A percentile compares a stretch with the other conserved stretches of the same genome.
These are phyloP conservation scores for Xylaria sp. DNA, from an alignment of 2,329 filamentous ascomycete genomes.

Conservation along the genomic window DNA sequence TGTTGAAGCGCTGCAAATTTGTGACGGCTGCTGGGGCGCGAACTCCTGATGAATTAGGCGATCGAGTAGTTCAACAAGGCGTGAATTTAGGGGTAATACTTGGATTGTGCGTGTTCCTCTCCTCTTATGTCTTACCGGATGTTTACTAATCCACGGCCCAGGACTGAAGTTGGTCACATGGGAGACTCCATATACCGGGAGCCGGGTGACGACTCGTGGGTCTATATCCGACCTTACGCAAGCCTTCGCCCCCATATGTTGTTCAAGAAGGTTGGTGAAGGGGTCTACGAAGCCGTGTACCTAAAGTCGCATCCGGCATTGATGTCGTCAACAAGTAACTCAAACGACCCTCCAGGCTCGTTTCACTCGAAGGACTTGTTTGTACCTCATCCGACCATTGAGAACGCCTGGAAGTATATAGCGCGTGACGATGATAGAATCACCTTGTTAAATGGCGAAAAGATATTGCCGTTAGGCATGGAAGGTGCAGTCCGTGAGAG, in stretches of 20 bases:
- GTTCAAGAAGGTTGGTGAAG: slow-evolving; percentile 52
- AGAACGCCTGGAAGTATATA: slow-evolving; percentile 53
- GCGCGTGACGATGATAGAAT: slow-evolving; percentile 53
- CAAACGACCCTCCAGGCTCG: slow-evolving; percentile 51
- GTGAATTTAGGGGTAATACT: slow-evolving; percentile 54
- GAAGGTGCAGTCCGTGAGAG: slow-evolving; percentile 51
- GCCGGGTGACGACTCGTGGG: slow-evolving; percentile 53
- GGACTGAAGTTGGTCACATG: slow-evolving; percentile 56
- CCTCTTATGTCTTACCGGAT: background rate
- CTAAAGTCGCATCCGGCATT: slow-evolving; percentile 51
- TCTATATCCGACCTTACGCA: slow-evolving; percentile 54
- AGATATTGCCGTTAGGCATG: slow-evolving; percentile 51
- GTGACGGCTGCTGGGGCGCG: slow-evolving; percentile 55
- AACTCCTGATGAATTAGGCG: slow-evolving; percentile 55
- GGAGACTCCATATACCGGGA: slow-evolving; percentile 55
- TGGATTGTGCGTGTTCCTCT: slow-evolving; percentile 49
- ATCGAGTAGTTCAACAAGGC: slow-evolving; percentile 51
- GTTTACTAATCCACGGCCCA: slow-evolving; percentile 39
- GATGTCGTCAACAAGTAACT: slow-evolving; percentile 47
- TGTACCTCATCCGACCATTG: slow-evolving; percentile 50
- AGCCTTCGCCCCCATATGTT: slow-evolving; percentile 51
- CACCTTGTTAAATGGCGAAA: slow-evolving; percentile 54
- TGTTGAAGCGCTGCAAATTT: slow-evolving; percentile 51
- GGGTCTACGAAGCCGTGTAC: slow-evolving; percentile 51
- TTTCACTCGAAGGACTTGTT: slow-evolving; percentile 53